phyloP scores from a whole-genome alignment of 352 stramenopile genomes.

The Phytophthora uliginosa region DNA sequence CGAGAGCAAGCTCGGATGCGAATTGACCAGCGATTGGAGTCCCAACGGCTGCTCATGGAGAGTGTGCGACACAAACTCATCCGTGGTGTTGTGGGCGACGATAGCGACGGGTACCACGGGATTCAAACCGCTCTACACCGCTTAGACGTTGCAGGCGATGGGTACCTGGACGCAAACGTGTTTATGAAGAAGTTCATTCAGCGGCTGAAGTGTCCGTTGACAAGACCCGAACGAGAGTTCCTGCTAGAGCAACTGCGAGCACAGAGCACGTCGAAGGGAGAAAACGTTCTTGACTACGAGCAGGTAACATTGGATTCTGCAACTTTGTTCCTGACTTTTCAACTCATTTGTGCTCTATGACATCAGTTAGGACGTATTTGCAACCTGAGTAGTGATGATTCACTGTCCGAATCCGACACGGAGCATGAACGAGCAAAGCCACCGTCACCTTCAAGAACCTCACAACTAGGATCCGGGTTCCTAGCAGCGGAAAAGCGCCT shows the following conservation, averaged over 20 bases:
- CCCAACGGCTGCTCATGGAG: conserved; percentile 52
- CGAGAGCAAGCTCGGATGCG: conserved; percentile 42
- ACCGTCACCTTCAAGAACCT: conserved; percentile 22
- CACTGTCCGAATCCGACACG: conserved; percentile 42
- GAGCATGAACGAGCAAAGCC: conserved; percentile 21
- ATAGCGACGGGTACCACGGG: conserved; percentile 49
- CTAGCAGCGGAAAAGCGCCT: conserved; percentile 52
- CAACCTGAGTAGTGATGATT: conserved; percentile 67
- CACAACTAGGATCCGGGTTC: conserved; percentile 38
- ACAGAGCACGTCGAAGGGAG: conserved; percentile 11
- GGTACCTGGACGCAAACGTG: conserved; percentile 44
- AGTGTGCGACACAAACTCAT: conserved; percentile 70
- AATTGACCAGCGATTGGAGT: conserved; percentile 60
- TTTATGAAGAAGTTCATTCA: conserved; percentile 57
- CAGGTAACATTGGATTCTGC: conserved; percentile 23
- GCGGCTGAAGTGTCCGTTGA: conserved; percentile 53
- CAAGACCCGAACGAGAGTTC: conserved; percentile 57
- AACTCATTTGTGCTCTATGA: not conserved
- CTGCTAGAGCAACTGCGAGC: conserved; percentile 51
- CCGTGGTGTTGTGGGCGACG: conserved; percentile 42
- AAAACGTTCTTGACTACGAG: conserved; percentile 61
- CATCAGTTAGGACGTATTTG: conserved; percentile 45
- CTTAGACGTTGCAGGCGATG: conserved; percentile 48
- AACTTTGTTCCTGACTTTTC: not conserved
- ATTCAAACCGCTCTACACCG: conserved; percentile 52